phyloP scores from a whole-genome alignment of 2,329 filamentous ascomycete species.

The Stachybotrys chartarum region DNA sequence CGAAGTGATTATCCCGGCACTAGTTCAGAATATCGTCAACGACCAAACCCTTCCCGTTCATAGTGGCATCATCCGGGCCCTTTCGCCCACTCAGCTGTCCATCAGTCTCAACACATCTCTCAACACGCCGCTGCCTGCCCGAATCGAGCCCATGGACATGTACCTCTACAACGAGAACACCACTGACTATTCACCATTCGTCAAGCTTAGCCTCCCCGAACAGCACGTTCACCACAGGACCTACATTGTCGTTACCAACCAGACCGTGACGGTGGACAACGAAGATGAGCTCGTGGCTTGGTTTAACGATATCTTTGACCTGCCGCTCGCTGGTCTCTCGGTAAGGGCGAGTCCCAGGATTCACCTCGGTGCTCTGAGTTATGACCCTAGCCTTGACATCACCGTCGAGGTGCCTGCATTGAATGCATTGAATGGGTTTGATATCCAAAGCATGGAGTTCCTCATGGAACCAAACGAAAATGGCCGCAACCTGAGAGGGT shows the following conservation, averaged over 20 bases:
- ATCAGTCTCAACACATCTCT: slow-evolving; percentile 29
- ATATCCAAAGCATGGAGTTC: slow-evolving; percentile 28
- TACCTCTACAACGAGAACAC: slow-evolving; percentile 33
- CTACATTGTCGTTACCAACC: slow-evolving; percentile 22
- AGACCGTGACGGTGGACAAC: slow-evolving; percentile 27
- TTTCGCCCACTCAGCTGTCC: slow-evolving; percentile 23
- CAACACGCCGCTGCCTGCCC: slow-evolving; percentile 27
- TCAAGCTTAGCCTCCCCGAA: slow-evolving; percentile 19
- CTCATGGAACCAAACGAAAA: slow-evolving; percentile 27
- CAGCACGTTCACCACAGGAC: slow-evolving; percentile 27
- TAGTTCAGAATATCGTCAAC: slow-evolving; percentile 36
- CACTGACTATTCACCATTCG: slow-evolving; percentile 9
- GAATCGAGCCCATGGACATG: slow-evolving; percentile 29
- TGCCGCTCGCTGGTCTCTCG: slow-evolving; percentile 26
- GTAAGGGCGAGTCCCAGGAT: slow-evolving; percentile 27
- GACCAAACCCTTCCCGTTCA: slow-evolving; percentile 30
- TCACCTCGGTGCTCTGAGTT: slow-evolving; percentile 31
- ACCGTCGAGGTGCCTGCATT: slow-evolving; percentile 31
- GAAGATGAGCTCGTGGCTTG: slow-evolving; percentile 30
- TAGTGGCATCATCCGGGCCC: slow-evolving; percentile 23
- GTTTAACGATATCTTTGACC: slow-evolving; percentile 32
- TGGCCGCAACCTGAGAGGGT: slow-evolving; percentile 34
- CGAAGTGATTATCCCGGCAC: slow-evolving; percentile 36
- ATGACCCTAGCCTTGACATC: slow-evolving; percentile 30
- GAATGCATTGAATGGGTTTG: slow-evolving; percentile 31